Evolutionary conservation across 352 stramenopile species (phyloP), one percentile per base, ranked within the genome.

Genomic region (Pythium phragmitis): DNA sequence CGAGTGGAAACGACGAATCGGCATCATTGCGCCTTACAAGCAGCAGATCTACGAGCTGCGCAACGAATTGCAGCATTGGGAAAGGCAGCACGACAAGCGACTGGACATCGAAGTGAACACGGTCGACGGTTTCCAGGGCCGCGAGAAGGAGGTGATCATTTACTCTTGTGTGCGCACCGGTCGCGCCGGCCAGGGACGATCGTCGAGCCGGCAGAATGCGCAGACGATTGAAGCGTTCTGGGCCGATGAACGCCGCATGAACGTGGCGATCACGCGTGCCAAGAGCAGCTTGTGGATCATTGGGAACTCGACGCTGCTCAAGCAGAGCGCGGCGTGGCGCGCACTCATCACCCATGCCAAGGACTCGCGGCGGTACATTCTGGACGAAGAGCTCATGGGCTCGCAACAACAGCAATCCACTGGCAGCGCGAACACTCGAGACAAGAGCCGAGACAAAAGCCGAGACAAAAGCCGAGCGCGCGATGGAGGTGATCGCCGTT

Each of bases 21-120:
- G 93, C 48, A 85, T 99, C 36, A 99, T 99, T 61, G 98, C 98
- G 23, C 98, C 98, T 14, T 99, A 99, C 82, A 99, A 99, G 71
- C 97, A 97, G 37, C 98, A 99, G 69, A 88, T 96, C 54, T 87
- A 97, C 60, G 77, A 98, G 41, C 72, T 99, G 17, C 78, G 91
- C 17, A 79, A 74, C 19, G 70, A 95, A 21, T 71, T 99, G 19
- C 63, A 68, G 48, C 76, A 80, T 7, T 69, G 86, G 13, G 79
- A 89, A 61, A 46, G 68, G 21, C 80, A 90, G 42, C 57, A 74
- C 46, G 67, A 79, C 45, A 64, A 72, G 33, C 65, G 37, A 3
- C 56, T 91, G 28, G 80, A 76, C 5, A 71, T 98, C 19, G 91
- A 98, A 56, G 82, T 98, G 19, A 91, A 97, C 64, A 98, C 93